Percentiles rank a stretch among this genome's conserved stretches.
phyloP scores from a whole-genome alignment of 805 yeast genomes.

The Suhomyces faveliae region DNA sequence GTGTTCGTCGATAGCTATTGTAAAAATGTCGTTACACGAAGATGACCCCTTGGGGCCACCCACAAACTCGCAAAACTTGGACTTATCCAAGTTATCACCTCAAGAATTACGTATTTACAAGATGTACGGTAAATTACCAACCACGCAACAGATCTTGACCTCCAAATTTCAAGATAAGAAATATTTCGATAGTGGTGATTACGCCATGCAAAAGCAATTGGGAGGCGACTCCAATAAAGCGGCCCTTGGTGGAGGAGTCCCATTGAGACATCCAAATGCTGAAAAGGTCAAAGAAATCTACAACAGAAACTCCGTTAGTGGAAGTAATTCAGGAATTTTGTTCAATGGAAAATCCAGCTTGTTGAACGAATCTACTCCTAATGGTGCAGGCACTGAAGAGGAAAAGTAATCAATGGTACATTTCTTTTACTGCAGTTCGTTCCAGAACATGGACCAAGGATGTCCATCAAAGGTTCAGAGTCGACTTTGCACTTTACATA shows the following conservation, averaged over 20 bases:
- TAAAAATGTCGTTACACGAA: slow-evolving; percentile 34
- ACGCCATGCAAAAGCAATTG: slow-evolving; percentile 66
- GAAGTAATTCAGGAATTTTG: slow-evolving; percentile 41
- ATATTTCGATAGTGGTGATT: slow-evolving; percentile 92
- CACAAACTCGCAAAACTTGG: slow-evolving; percentile 45
- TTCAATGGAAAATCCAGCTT: slow-evolving; percentile 52
- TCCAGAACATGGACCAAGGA: neutral
- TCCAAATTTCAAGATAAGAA: slow-evolving; percentile 82
- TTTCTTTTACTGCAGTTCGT: no score
- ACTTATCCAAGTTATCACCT: slow-evolving; percentile 60
- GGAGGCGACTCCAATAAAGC: slow-evolving; percentile 22
- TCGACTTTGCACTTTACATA: neutral
- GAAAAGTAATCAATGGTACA: slow-evolving; percentile 10
- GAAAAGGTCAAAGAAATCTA: slow-evolving; percentile 58
- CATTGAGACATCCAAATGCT: slow-evolving; percentile 51
- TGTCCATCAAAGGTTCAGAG: neutral
- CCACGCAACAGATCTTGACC: slow-evolving; percentile 70
- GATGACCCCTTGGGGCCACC: slow-evolving; percentile 55
- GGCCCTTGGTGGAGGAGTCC: slow-evolving; percentile 35
- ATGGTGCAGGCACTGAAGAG: slow-evolving; percentile 13
- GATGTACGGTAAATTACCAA: slow-evolving; percentile 83
- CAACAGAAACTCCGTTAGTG: slow-evolving; percentile 58
- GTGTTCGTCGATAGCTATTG: neutral
- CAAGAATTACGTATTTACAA: slow-evolving; percentile 78
- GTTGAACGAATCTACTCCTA: slow-evolving; percentile 51